These are phyloP conservation scores for Myxozyma lipomycoides DNA, from an alignment of 805 yeast genomes.

Conservation along the genomic window DNA sequence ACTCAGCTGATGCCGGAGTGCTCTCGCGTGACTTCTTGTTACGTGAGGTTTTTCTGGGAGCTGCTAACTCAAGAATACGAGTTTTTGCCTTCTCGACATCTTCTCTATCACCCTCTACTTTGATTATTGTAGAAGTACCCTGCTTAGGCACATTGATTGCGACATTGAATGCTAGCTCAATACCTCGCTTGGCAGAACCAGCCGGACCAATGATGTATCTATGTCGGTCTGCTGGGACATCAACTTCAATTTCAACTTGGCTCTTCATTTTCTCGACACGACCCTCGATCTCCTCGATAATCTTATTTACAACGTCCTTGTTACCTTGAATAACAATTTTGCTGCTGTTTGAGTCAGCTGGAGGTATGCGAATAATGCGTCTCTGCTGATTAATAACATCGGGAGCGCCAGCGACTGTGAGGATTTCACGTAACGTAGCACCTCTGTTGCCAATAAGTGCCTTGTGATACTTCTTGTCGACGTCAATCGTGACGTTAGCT, in stretches of 20 bases:
- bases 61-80: constrained; percentile 15
- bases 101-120: constrained; percentile 17
- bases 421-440: constrained; percentile 64
- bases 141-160: constrained; percentile 55
- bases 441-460: constrained; percentile 78
- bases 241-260: constrained; percentile 51
- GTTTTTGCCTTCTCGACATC: constrained; percentile 23
- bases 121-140: constrained; percentile 11
- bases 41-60: constrained; percentile 5
- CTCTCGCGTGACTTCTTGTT: constrained; percentile 2
- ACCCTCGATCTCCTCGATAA: constrained; percentile 59
- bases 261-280: constrained; percentile 43
- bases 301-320: constrained; percentile 59
- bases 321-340: constrained; percentile 70
- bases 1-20: too few relatives aligned
- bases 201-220: constrained; percentile 70
- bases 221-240: constrained; percentile 51
- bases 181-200: constrained; percentile 60
- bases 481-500: constrained; percentile 54
- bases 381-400: constrained; percentile 48
- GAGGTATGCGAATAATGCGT: constrained; percentile 65
- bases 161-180: constrained; percentile 57
- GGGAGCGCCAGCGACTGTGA: constrained; percentile 71
- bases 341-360: constrained; percentile 47
- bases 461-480: constrained; percentile 71